These are phyloP conservation scores for Fusarium agapanthi DNA, from an alignment of 2,329 filamentous ascomycete genomes.

Conservation along the genomic window DNA sequence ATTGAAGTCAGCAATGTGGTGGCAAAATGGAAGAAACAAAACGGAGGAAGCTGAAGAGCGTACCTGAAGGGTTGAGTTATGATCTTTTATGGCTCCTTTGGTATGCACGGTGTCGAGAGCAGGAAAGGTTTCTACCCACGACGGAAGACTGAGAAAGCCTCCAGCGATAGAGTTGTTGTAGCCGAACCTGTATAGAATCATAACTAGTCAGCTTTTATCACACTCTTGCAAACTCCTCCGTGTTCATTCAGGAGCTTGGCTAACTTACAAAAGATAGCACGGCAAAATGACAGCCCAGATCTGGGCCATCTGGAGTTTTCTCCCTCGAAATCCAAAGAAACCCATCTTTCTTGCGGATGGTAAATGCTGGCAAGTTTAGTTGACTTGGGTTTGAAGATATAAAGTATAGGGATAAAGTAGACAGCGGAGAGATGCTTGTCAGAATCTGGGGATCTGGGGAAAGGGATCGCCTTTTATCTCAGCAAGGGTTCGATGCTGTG, in stretches of 20 bases:
- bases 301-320: background rate
- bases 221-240: background rate
- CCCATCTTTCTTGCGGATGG: background rate
- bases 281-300: slow-evolving; percentile 2
- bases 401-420: background rate
- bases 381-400: fast-evolving
- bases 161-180: slow-evolving; percentile 6
- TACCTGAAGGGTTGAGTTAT: background rate
- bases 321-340: background rate
- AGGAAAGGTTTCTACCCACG: slow-evolving; percentile 1
- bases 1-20: too few relatives aligned
- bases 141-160: background rate
- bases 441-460: background rate
- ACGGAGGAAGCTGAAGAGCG: fast-evolving
- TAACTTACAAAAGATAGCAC: background rate
- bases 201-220: background rate
- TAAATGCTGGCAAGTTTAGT: background rate
- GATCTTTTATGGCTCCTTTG: background rate
- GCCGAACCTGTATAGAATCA: fast-evolving
- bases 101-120: background rate
- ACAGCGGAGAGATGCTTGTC: background rate
- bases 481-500: background rate
- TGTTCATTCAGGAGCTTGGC: fast-evolving
- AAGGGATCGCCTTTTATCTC: background rate
- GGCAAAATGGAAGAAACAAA: too few relatives aligned